Base-by-base conservation (phyloP, 441 rosid genomes). In the Adansonia madagascariensis region DNA sequence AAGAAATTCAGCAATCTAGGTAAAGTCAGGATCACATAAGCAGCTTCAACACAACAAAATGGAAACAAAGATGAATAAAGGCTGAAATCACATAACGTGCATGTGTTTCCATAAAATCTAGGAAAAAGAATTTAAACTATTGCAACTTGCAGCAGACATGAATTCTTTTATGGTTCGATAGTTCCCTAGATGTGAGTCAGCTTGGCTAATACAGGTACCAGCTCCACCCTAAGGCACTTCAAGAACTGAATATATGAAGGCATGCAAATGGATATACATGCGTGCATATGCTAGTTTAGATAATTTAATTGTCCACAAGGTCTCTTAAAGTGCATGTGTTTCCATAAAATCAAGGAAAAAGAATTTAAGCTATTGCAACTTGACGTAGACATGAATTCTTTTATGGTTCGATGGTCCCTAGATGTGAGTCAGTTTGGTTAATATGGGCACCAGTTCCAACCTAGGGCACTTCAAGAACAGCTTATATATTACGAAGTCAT, bases 1-100 rank as follows among this genome's bases (percentile, higher is more conserved):
- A 80, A 67, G 66, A 67, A 70, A 62, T 22, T 49, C 62, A 80
- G 80, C 82, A 60, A 74, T 9, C 78, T 35, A 35, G 70, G 73
- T 75, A 74, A 50, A 17, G 9, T 79, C 59, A 56, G 68, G 67
- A 57, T 53, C 35, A 35, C 14, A 61, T 15, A 11, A 49, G 10
- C 64, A 46, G 11, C 12, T 68, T 67, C 46, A 35, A 41, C 6
- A 31, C 56, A 20, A 44, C 7, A 57, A 44, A 59, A 20, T 11
- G 15, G 52, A 39, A 56, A 22, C 44, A 14, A 7, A 22, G 14
- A 14, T 14, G 15, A 56, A 18, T 53, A 53, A 53, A 70, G 59
- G 57, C 17, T 67, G 50, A 67, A 10, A 43, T 65, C 70, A 41
- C 27, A 39, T 39, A 63, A n/a, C 17, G 10, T 46, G 17, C 27